Percentiles rank a stretch among this genome's conserved stretches.
phyloP scores from a whole-genome alignment of 345 rosid species.

The Clarkia xantiana region DNA sequence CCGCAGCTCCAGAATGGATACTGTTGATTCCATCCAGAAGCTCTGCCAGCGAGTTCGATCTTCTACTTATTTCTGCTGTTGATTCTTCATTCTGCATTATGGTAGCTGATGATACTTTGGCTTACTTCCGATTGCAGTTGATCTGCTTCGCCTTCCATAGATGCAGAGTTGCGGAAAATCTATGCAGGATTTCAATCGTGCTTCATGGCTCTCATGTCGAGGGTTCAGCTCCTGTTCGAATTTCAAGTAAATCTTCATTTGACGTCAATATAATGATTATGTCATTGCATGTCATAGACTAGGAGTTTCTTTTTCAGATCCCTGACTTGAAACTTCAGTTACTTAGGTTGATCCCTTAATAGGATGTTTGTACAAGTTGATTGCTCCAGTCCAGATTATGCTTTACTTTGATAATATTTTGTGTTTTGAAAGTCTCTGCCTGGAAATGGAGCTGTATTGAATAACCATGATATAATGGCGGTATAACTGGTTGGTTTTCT shows the following conservation, averaged over 20 bases:
- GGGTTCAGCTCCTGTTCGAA: conserved; percentile 19
- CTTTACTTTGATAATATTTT: no score
- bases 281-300: background rate
- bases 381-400: no score
- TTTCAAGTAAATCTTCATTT: conserved; percentile 38
- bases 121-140: conserved; percentile 29
- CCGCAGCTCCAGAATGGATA: conserved; percentile 1
- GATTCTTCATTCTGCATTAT: background rate
- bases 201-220: conserved; percentile 21
- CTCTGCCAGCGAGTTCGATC: conserved; percentile 6
- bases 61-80: background rate
- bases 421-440: no score
- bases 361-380: no score
- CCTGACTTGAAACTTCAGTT: no score
- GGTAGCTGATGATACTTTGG: background rate
- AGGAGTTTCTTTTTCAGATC: no score
- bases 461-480: background rate
- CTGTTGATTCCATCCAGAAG: conserved; percentile 7
- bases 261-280: background rate
- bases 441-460: background rate
- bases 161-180: conserved; percentile 53
- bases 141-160: conserved; percentile 59
- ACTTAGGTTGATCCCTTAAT: no score
- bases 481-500: background rate
- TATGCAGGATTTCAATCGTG: conserved; percentile 52